Conservation (phyloP, 169 alveolate genomes). For the Eimeria brunetti region DNA sequence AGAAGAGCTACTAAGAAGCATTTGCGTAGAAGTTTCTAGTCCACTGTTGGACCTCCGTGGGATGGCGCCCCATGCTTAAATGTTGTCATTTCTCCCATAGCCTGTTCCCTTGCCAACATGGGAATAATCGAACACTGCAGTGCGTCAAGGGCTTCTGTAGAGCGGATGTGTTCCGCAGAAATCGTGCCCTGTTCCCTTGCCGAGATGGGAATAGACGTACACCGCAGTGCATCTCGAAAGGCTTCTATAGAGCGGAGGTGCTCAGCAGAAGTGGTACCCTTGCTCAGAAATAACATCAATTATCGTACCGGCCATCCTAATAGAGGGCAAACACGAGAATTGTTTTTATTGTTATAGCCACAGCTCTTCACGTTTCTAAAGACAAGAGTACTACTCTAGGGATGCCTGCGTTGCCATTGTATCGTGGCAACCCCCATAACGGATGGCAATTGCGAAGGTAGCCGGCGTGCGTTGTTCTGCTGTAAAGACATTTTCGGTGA, state of each 20-base stretch:
- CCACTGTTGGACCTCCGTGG: not conserved
- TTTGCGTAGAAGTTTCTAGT: not conserved
- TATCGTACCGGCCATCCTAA: not conserved
- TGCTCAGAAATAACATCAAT: not conserved
- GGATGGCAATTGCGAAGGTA: not conserved
- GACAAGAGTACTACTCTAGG: not conserved
- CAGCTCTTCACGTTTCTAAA: not conserved
- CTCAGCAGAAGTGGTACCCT: not conserved
- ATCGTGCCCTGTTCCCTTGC: not conserved
- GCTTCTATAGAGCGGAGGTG: not conserved
- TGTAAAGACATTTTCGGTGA: not conserved
- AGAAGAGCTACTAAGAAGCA: not conserved
- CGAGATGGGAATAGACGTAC: not conserved
- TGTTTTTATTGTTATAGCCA: not conserved
- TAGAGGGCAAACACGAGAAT: not conserved
- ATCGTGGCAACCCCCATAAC: not conserved
- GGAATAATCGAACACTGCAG: no score
- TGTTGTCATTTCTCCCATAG: not conserved
- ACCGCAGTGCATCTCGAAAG: not conserved
- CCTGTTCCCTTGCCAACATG: not conserved
- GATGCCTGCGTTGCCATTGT: not conserved
- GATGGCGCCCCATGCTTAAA: not conserved
- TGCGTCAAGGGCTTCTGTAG: no score
- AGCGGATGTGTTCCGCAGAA: no score
- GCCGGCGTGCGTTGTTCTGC: not conserved